These are phyloP conservation scores for Moesziomyces parantarcticus DNA, from an alignment of 1,284 basidiomycete genomes.

Conservation along the genomic window DNA sequence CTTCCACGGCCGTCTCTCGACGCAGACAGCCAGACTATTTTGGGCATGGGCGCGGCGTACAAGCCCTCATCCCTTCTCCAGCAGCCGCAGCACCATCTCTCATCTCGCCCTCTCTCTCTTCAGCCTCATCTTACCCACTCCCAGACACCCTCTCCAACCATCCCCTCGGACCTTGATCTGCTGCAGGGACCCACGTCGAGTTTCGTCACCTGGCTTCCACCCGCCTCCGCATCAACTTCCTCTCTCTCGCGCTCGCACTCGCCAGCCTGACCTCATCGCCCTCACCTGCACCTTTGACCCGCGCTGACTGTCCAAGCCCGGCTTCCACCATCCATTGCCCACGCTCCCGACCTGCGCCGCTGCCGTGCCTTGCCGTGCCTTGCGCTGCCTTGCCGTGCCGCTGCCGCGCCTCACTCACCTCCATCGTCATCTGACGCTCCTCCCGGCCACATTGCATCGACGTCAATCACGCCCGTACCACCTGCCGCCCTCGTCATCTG, in stretches of 20 bases:
- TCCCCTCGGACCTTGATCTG: slow-evolving; percentile 20
- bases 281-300: not conserved
- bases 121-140: not conserved
- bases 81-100: no score
- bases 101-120: no score
- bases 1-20: no score
- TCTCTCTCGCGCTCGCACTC: slow-evolving; percentile 1
- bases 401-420: slow-evolving; percentile 2
- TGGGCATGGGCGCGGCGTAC: no score
- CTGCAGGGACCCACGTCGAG: slow-evolving; percentile 11
- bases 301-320: not conserved
- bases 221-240: not conserved
- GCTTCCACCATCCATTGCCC: not conserved
- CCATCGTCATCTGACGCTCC: not conserved
- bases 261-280: slow-evolving; percentile 21
- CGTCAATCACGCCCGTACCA: slow-evolving; percentile 1
- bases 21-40: no score
- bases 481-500: not conserved
- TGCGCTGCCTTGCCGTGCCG: no score
- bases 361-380: no score
- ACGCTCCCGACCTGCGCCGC: not conserved
- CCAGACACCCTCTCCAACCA: not conserved
- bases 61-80: no score
- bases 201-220: slow-evolving; percentile 23
- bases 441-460: not conserved